These are phyloP conservation scores for Talaromyces verruculosus DNA, from an alignment of 2,329 filamentous ascomycete species.

Conservation along the genomic window DNA sequence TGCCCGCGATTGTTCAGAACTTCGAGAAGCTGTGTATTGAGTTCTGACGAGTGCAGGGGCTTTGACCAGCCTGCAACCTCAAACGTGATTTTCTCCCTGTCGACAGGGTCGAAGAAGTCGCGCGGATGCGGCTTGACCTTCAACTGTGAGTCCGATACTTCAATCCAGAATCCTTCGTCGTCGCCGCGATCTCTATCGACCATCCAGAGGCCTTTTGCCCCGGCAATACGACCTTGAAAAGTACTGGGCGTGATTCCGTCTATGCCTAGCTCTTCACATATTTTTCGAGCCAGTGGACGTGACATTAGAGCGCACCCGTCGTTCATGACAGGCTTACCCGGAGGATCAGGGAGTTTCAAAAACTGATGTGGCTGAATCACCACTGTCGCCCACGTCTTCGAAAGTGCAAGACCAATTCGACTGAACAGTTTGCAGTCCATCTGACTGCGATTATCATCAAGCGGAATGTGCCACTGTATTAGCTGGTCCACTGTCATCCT, in stretches of 20 bases:
- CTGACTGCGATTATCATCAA: conserved; percentile 37
- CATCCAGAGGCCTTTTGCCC: conserved; percentile 64
- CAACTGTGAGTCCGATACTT: conserved; percentile 57
- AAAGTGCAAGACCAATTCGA: conserved; percentile 45
- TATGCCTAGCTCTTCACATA: conserved; percentile 48
- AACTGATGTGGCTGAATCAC: conserved; percentile 40
- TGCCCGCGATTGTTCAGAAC: conserved; percentile 57
- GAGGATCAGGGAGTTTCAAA: conserved; percentile 33
- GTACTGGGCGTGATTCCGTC: conserved; percentile 48
- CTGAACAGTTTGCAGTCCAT: conserved; percentile 49
- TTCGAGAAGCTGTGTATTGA: conserved; percentile 57
- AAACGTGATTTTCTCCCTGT: conserved; percentile 54
- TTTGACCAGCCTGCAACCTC: conserved; percentile 55
- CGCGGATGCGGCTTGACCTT: conserved; percentile 53
- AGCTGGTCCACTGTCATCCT: conserved; percentile 41
- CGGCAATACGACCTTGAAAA: conserved; percentile 59
- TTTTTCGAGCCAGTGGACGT: conserved; percentile 47
- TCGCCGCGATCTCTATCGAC: conserved; percentile 41
- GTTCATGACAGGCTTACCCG: conserved; percentile 43
- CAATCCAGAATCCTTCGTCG: conserved; percentile 52
- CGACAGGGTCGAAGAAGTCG: conserved; percentile 32
- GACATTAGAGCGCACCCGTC: conserved; percentile 59
- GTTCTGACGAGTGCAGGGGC: conserved; percentile 43
- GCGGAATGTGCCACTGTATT: conserved; percentile 49
- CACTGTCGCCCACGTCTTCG: conserved; percentile 45